Conservation (phyloP, 345 rosid genomes). For the Tarenaya hassleriana region DNA sequence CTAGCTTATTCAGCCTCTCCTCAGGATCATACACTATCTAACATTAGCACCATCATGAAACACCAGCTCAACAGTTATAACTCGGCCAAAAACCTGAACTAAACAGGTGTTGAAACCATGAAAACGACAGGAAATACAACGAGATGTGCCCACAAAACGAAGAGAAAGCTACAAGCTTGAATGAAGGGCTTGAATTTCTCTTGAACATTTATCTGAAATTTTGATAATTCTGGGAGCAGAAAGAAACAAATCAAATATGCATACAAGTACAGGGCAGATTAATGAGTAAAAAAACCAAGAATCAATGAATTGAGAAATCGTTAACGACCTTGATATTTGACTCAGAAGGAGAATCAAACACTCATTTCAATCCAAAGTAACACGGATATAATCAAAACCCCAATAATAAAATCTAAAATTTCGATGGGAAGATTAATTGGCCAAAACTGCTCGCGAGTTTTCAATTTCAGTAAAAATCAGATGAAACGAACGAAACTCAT, state of each 20-base stretch:
- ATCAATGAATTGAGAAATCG: too few relatives aligned
- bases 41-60: conserved; percentile 17
- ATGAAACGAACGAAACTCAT: not conserved
- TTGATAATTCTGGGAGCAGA: too few relatives aligned
- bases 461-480: conserved; percentile 1
- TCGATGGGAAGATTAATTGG: not conserved
- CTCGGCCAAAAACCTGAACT: too few relatives aligned
- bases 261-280: too few relatives aligned
- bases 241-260: too few relatives aligned
- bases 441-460: conserved; percentile 2
- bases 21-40: conserved; percentile 85
- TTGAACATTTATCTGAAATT: too few relatives aligned
- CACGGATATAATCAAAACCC: not conserved
- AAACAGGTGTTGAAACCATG: not conserved
- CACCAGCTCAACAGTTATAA: conserved; percentile 6
- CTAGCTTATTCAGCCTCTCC: conserved; percentile 64
- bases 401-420: too few relatives aligned
- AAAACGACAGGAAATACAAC: not conserved
- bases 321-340: too few relatives aligned
- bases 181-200: too few relatives aligned
- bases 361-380: too few relatives aligned
- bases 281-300: too few relatives aligned
- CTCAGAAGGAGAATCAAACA: too few relatives aligned
- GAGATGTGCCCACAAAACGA: not conserved
- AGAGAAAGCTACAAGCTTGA: not conserved